Percentiles rank a stretch among this genome's conserved stretches.
These are phyloP conservation scores for Parmelia sp. DNA, from an alignment of 495 filamentous ascomycete species.

Conservation along the genomic window DNA sequence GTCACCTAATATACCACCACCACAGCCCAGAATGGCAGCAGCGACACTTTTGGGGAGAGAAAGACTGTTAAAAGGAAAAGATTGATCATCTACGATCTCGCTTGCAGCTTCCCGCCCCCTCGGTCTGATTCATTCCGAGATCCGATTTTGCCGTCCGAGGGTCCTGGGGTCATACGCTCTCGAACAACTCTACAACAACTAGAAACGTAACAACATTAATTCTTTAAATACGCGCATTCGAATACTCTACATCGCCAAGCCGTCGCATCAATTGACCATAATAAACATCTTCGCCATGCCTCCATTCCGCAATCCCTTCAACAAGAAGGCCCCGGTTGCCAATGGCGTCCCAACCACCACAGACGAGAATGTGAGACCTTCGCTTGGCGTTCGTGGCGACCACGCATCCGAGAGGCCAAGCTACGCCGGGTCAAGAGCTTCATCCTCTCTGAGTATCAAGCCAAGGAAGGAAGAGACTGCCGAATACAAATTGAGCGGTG, in stretches of 20 bases:
- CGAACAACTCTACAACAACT: background rate
- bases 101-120: conserved; percentile 1
- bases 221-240: background rate
- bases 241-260: conserved; percentile 1
- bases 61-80: background rate
- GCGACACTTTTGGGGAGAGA: background rate
- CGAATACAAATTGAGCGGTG: conserved; percentile 82
- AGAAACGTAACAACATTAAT: background rate
- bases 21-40: background rate
- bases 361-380: conserved; percentile 51
- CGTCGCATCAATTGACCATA: conserved; percentile 11
- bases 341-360: conserved; percentile 38
- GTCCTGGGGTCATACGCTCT: too few relatives aligned
- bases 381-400: conserved; percentile 44
- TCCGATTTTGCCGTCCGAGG: background rate
- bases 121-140: background rate
- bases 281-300: conserved; percentile 46
- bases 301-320: conserved; percentile 69
- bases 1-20: background rate
- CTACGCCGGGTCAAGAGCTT: conserved; percentile 49
- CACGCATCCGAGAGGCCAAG: conserved; percentile 36
- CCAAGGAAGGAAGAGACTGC: conserved; percentile 53
- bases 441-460: conserved; percentile 57
- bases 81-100: background rate
- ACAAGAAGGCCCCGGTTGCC: conserved; percentile 48